Percentiles rank a stretch among this genome's conserved stretches.
Evolutionary conservation across 2,329 filamentous ascomycete species (phyloP).

Genomic region (Cladobotryum mycophilum): DNA sequence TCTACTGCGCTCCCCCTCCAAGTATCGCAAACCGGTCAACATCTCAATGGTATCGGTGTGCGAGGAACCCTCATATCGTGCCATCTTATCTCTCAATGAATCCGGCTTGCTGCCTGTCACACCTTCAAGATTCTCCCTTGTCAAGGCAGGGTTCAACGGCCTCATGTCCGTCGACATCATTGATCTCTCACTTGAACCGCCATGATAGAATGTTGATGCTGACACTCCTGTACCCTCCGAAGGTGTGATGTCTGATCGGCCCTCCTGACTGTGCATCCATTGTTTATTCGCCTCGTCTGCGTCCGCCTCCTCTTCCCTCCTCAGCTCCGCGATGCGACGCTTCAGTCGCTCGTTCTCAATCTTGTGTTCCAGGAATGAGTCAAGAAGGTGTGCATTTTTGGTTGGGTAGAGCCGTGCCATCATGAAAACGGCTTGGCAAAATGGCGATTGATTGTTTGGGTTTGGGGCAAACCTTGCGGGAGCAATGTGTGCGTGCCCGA

Average conservation of each 20-base stretch:
- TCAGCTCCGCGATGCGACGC: slow-evolving; percentile 78
- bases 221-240: slow-evolving; percentile 40
- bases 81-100: slow-evolving; percentile 79
- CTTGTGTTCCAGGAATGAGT: slow-evolving; percentile 94
- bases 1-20: slow-evolving; percentile 79
- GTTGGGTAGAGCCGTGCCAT: slow-evolving; percentile 87
- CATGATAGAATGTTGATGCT: slow-evolving; percentile 22
- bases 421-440: slow-evolving; percentile 88
- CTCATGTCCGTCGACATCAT: slow-evolving; percentile 64
- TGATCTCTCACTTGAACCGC: slow-evolving; percentile 30
- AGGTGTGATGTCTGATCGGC: slow-evolving; percentile 45
- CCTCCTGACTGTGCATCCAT: slow-evolving; percentile 53
- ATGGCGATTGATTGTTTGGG: slow-evolving; percentile 57
- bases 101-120: slow-evolving; percentile 62
- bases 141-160: slow-evolving; percentile 61
- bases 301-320: slow-evolving; percentile 79
- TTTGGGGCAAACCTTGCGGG: slow-evolving; percentile 58
- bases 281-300: slow-evolving; percentile 58
- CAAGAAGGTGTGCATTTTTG: slow-evolving; percentile 75
- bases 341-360: slow-evolving; percentile 87
- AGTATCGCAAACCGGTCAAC: slow-evolving; percentile 81
- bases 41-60: slow-evolving; percentile 89
- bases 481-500: slow-evolving; percentile 84
- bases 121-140: slow-evolving; percentile 73
- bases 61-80: slow-evolving; percentile 66